phyloP scores from a whole-genome alignment of 2,329 filamentous ascomycete genomes.

The Hypoxylon sp. region DNA sequence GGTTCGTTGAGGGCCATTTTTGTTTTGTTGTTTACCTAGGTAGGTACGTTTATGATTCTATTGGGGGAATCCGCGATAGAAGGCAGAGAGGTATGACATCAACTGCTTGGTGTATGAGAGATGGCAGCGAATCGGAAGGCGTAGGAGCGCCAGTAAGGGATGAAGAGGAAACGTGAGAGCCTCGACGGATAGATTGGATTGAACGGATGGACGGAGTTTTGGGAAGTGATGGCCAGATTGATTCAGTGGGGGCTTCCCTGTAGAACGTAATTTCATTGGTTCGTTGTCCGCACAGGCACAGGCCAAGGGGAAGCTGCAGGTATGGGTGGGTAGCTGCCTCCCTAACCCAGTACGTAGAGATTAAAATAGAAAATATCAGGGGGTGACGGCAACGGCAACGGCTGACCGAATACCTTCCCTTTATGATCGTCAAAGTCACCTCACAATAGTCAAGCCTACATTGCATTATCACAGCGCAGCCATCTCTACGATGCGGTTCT shows the following conservation, averaged over 20 bases:
- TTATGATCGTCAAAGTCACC: too few relatives aligned
- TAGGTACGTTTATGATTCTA: background rate
- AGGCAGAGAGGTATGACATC: background rate
- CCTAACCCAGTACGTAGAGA: background rate
- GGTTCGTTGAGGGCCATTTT: conserved; percentile 58
- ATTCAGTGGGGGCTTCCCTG: background rate
- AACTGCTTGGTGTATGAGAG: background rate
- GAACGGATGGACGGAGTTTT: background rate
- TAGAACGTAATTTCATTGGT: background rate
- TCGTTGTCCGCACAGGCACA: conserved; percentile 5
- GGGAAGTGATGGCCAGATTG: background rate
- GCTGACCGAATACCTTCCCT: background rate
- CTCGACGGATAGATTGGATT: background rate
- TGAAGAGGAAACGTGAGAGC: background rate
- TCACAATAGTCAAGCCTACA: too few relatives aligned
- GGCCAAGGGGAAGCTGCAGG: conserved; percentile 9
- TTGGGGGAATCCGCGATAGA: background rate
- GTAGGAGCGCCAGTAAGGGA: background rate
- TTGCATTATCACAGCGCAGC: background rate
- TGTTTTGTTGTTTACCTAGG: background rate
- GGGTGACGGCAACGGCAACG: too few relatives aligned
- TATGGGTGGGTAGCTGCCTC: background rate
- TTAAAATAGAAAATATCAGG: too few relatives aligned
- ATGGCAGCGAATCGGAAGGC: background rate
- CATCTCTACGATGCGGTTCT: background rate